Percentiles rank a stretch among this genome's conserved stretches.
phyloP scores from a whole-genome alignment of 2,329 filamentous ascomycete genomes.

The Akanthomyces muscarius region DNA sequence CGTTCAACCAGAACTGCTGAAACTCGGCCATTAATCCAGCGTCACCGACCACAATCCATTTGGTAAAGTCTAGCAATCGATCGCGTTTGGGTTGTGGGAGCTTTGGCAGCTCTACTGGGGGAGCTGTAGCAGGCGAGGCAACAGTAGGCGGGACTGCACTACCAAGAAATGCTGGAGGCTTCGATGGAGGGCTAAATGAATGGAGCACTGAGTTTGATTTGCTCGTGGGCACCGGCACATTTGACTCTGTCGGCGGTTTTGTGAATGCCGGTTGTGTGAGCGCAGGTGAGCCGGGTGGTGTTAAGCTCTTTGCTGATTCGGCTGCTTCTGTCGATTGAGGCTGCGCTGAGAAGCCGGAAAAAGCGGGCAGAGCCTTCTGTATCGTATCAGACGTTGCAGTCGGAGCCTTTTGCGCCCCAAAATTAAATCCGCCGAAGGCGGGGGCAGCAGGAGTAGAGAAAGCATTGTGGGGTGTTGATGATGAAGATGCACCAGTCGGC shows the following conservation, averaged over 20 bases:
- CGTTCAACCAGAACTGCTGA: conserved; percentile 41
- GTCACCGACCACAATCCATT: conserved; percentile 54
- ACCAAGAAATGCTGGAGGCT: background rate
- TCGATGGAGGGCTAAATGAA: background rate
- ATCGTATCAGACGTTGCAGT: background rate
- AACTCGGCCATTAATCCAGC: conserved; percentile 51
- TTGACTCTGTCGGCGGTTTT: background rate
- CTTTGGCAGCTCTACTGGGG: conserved; percentile 16
- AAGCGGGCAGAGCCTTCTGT: background rate
- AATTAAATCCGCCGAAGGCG: background rate
- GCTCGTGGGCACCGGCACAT: background rate
- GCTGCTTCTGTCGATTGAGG: background rate
- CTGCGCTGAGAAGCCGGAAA: background rate
- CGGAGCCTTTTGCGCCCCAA: background rate
- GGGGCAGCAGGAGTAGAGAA: background rate
- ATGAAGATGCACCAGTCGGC: background rate
- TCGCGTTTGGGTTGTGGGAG: conserved; percentile 32
- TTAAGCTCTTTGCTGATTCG: background rate
- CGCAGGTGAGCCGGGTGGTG: conserved; percentile 14
- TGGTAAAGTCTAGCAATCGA: conserved; percentile 45
- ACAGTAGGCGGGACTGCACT: background rate
- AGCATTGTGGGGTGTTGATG: background rate
- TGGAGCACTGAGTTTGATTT: background rate
- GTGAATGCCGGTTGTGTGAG: conserved; percentile 13
- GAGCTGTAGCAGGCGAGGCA: background rate